Percentiles rank a stretch among this genome's conserved stretches.
Evolutionary conservation across 2,329 filamentous ascomycete species (phyloP).

Genomic region (Cladophialophora carrionii): DNA sequence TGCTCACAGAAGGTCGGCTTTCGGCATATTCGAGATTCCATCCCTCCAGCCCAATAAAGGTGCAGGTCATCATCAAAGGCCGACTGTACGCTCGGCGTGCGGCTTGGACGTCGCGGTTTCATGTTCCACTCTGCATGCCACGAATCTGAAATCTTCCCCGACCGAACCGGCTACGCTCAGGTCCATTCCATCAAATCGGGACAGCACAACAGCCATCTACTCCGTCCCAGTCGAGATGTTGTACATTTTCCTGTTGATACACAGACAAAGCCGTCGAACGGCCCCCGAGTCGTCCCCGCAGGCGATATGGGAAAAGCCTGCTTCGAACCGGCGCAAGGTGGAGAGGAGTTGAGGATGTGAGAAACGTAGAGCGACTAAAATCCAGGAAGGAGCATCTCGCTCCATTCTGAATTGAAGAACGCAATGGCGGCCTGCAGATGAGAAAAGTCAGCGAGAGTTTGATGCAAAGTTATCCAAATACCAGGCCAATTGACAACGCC

Average conservation of each 20-base stretch:
- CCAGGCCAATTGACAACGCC: neutral
- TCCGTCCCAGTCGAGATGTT: neutral
- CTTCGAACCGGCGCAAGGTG: neutral
- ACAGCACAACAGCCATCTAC: neutral
- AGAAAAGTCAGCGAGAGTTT: conserved; percentile 21
- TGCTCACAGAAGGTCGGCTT: too few relatives aligned
- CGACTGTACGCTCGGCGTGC: neutral
- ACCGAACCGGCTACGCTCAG: neutral
- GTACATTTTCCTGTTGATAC: neutral
- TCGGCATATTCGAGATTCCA: neutral
- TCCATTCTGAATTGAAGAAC: conserved; percentile 69
- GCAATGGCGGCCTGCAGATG: conserved; percentile 62
- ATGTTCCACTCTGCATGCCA: neutral
- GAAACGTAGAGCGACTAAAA: conserved; percentile 17
- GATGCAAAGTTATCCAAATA: neutral
- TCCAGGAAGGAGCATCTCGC: conserved; percentile 68
- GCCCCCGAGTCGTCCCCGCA: neutral
- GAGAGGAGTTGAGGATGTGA: conserved; percentile 7
- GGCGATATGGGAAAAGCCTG: neutral
- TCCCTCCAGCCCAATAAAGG: neutral
- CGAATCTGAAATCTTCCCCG: neutral
- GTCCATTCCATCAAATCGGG: neutral
- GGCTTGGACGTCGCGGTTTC: neutral
- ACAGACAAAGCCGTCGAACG: neutral
- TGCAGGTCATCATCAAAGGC: neutral